phyloP scores from a whole-genome alignment of 2,329 filamentous ascomycete species.

The Monilinia fructicola region DNA sequence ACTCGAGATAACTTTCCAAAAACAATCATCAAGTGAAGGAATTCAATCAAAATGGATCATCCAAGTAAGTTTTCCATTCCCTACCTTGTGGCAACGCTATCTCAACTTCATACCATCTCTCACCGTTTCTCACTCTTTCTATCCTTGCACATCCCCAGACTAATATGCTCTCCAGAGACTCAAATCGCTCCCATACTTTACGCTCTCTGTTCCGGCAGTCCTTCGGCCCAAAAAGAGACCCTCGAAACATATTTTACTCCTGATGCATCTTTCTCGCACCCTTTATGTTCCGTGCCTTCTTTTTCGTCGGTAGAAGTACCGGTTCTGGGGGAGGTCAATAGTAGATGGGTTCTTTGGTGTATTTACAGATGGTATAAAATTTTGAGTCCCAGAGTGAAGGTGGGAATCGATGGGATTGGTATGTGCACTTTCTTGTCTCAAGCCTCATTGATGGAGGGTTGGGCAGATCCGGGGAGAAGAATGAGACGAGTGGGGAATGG shows the following conservation, averaged over 20 bases:
- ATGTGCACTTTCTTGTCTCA: conserved; percentile 28
- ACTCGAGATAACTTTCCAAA: background rate
- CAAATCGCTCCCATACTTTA: conserved; percentile 69
- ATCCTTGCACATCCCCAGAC: background rate
- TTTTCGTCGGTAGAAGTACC: conserved; percentile 48
- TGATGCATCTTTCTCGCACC: conserved; percentile 73
- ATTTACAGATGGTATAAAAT: conserved; percentile 87
- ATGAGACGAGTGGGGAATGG: background rate
- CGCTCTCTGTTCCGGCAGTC: conserved; percentile 65
- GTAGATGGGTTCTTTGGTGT: conserved; percentile 63
- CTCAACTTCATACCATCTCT: background rate
- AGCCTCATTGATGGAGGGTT: background rate
- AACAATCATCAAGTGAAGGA: background rate
- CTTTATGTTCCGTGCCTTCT: conserved; percentile 68
- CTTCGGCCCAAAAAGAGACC: conserved; percentile 62
- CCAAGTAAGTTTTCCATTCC: conserved; percentile 42
- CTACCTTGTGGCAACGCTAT: background rate
- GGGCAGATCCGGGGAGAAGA: background rate
- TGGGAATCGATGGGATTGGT: conserved; percentile 62
- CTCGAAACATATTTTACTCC: conserved; percentile 73
- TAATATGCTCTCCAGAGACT: conserved; percentile 41
- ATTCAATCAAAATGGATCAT: conserved; percentile 43
- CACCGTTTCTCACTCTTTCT: background rate
- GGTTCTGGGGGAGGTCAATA: conserved; percentile 51
- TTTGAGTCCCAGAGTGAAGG: conserved; percentile 69